A percentile compares a stretch with the other conserved stretches of the same genome.
These are phyloP conservation scores for Clavispora carvajalis DNA, from an alignment of 805 yeast genomes.

Conservation along the genomic window DNA sequence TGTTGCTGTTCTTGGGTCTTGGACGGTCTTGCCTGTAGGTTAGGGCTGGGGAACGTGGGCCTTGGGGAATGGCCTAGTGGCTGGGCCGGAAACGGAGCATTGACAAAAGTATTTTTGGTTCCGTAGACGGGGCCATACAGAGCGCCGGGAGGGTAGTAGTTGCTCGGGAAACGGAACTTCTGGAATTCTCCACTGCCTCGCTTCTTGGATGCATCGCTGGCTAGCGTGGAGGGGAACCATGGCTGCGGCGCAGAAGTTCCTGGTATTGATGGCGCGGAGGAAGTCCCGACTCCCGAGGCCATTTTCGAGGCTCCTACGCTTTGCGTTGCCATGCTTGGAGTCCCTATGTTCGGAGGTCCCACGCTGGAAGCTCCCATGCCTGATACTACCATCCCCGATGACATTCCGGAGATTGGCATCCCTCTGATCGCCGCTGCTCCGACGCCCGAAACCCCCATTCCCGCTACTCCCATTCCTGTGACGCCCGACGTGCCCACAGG, in stretches of 20 bases:
- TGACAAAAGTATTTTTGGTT: neutral
- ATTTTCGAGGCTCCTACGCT: too few relatives aligned
- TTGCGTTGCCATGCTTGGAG: neutral
- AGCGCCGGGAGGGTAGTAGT: neutral
- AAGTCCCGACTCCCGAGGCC: too few relatives aligned
- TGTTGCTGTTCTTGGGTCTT: neutral
- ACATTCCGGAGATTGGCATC: neutral
- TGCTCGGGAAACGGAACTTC: conserved; percentile 11
- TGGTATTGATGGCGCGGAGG: too few relatives aligned
- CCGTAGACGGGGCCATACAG: conserved; percentile 1
- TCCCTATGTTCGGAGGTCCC: neutral
- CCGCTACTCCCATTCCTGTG: neutral
- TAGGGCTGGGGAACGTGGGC: too few relatives aligned
- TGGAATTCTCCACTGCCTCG: conserved; percentile 5
- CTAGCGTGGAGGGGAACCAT: neutral
- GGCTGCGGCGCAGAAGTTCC: too few relatives aligned
- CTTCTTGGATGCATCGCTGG: neutral
- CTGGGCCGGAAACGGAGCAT: neutral
- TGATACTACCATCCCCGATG: too few relatives aligned
- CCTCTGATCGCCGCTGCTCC: neutral
- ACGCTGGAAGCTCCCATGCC: too few relatives aligned
- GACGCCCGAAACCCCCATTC: neutral
- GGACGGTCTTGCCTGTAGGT: too few relatives aligned
- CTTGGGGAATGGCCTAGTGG: neutral
- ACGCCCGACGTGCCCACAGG: too few relatives aligned